Base-by-base conservation (phyloP, 371 early-diverging fungal species). In the Mucor saturninus region DNA sequence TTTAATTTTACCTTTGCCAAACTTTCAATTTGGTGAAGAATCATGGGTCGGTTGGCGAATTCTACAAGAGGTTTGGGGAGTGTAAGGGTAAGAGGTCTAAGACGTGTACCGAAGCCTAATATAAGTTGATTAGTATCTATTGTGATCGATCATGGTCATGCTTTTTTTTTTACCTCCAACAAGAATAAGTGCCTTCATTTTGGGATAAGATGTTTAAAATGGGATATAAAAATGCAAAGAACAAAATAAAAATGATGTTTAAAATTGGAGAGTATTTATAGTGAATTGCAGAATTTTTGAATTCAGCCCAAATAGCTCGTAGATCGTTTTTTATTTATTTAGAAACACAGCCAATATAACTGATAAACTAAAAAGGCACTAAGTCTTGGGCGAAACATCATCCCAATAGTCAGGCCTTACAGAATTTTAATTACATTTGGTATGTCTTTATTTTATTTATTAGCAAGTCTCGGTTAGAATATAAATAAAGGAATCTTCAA, bases 1-100 rank as follows among this genome's bases (percentile, higher is more conserved):
- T 30, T 53, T n/a, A 56, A 9, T 38, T 73, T 57, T 80, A 95
- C 97, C 90, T 95, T 89, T 64, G 91, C 97, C 9, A 99, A 83
- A 15, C 94, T 96, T 75, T 97, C 96, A 68, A 99, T 99, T 81
- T 99, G 99, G 81, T 99, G 99, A 59, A 97, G 86, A 67, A 99
- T 95, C 93, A 99, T 99, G 43, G 99, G 99, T 78, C 91, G 93
- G 89, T 99, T 99, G 56, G 93, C 95, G 83, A 99, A 99, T 74
- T 97, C 96, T 13, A 99, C 97, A 58, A 99, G 86, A 38, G 99
- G 99, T 79, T 99, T 99, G 67, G 99, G 99, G 60, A 93, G 77
- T 53, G 99, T 95, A 58, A 99, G 87, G 8, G 99, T 99, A 46
- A 99, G 87, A 15, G 99, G 99, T 38, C 99, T 87, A 64, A 99